Evolutionary conservation across 129 eudicot genomes (phyloP).

Genomic region (Flaveria sonorensis): DNA sequence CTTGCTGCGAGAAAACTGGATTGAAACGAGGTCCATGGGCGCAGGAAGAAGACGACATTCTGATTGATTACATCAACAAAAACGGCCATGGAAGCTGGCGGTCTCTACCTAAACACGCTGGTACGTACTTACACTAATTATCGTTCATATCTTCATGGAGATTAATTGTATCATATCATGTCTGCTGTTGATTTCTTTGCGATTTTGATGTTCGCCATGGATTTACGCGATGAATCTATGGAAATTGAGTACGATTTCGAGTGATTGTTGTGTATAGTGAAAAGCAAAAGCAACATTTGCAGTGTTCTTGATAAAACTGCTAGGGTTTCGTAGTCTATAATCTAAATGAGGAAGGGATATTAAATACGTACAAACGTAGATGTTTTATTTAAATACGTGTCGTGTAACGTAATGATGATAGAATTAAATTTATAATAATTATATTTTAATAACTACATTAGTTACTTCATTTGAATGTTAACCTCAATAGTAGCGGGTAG

Average conservation of each 20-base stretch:
- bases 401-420: no score
- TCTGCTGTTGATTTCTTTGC: not conserved
- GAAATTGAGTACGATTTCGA: not conserved
- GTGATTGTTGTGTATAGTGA: not conserved
- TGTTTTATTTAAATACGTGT: no score
- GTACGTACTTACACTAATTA: conserved; percentile 25
- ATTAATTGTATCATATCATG: not conserved
- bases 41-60: conserved; percentile 72
- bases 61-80: conserved; percentile 50
- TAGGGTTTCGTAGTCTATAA: no score
- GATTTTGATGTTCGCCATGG: not conserved
- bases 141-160: not conserved
- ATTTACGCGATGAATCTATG: not conserved
- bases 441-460: no score
- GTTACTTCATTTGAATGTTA: no score
- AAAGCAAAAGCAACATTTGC: no score
- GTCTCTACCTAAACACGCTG: conserved; percentile 85
- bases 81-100: conserved; percentile 92
- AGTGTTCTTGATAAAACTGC: no score
- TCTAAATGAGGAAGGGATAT: no score
- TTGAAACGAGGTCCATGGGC: conserved; percentile 89
- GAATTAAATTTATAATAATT: no score
- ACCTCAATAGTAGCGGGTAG: no score
- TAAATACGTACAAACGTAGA: no score
- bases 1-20: conserved; percentile 81